Evolutionary conservation across 306 rosid genomes (phyloP).

Genomic region (Casuarina glauca): DNA sequence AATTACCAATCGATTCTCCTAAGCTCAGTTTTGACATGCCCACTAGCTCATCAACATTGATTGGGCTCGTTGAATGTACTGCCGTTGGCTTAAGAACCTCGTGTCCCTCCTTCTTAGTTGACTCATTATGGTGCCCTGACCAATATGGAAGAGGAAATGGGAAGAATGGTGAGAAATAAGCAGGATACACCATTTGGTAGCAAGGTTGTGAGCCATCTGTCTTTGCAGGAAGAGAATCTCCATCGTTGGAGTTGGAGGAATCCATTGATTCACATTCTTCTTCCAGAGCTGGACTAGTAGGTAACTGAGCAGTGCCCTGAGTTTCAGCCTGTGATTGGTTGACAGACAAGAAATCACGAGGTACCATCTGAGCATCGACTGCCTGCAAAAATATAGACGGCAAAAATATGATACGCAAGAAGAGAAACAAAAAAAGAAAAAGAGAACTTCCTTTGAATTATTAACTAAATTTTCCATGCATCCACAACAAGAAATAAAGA

Average conservation of each 20-base stretch:
- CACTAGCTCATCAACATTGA: conserved; percentile 88
- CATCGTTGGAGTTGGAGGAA: conserved; percentile 85
- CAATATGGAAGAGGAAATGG: conserved; percentile 74
- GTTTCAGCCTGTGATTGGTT: conserved; percentile 47
- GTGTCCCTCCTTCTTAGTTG: conserved; percentile 56
- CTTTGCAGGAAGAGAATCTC: conserved; percentile 57
- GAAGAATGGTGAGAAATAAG: conserved; percentile 67
- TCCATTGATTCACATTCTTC: conserved; percentile 98
- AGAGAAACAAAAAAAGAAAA: conserved; percentile 3
- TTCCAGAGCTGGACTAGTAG: conserved; percentile 73
- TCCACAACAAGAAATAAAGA: neutral
- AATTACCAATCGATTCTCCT: conserved; percentile 71
- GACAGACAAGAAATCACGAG: conserved; percentile 63
- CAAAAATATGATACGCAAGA: conserved; percentile 18
- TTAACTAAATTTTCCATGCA: neutral
- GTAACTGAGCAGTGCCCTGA: conserved; percentile 66
- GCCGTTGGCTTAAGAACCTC: conserved; percentile 96
- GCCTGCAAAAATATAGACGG: conserved; percentile 52
- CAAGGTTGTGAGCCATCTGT: conserved; percentile 50
- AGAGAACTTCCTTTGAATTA: neutral
- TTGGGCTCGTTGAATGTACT: conserved; percentile 75
- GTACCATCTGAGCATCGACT: conserved; percentile 56
- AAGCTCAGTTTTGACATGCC: conserved; percentile 95
- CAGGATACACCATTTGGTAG: conserved; percentile 71
- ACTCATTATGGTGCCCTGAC: conserved; percentile 65